Conservation (phyloP, 2,329 filamentous ascomycete genomes). For the Arthrobotrys musiformis region DNA sequence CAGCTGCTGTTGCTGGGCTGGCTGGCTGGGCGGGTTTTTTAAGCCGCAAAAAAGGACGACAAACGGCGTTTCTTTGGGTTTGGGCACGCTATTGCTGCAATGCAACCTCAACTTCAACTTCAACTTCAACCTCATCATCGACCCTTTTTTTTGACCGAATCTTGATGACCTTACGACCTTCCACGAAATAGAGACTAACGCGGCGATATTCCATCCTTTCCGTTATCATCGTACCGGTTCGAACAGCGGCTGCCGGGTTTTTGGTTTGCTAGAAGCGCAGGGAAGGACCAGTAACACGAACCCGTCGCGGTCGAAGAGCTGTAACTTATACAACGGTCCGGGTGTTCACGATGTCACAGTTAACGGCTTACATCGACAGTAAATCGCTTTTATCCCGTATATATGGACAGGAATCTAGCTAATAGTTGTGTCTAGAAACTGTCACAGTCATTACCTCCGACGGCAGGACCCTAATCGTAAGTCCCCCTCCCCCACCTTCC, state of each 20-base stretch:
- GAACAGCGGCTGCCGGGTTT: background rate
- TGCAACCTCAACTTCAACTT: background rate
- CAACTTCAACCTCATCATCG: background rate
- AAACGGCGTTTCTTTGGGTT: background rate
- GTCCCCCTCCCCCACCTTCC: background rate
- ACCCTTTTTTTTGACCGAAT: background rate
- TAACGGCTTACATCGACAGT: conserved; percentile 53
- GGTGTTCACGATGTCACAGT: conserved; percentile 42
- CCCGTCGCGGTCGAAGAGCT: background rate
- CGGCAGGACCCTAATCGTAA: conserved; percentile 78
- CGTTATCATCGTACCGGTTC: background rate
- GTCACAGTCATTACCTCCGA: conserved; percentile 92
- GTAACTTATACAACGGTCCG: too few relatives aligned
- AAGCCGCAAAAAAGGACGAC: conserved; percentile 25
- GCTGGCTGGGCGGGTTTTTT: conserved; percentile 17
- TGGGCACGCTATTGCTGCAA: background rate
- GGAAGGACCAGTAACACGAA: background rate
- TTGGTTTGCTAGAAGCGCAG: background rate
- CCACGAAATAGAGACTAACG: background rate
- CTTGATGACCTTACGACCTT: background rate
- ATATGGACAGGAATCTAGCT: background rate
- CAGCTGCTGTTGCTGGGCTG: too few relatives aligned
- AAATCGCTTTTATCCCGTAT: background rate
- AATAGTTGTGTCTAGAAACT: conserved; percentile 72
- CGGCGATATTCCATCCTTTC: background rate